phyloP scores from a whole-genome alignment of 2,329 filamentous ascomycete genomes.

The Whalleya microplaca region DNA sequence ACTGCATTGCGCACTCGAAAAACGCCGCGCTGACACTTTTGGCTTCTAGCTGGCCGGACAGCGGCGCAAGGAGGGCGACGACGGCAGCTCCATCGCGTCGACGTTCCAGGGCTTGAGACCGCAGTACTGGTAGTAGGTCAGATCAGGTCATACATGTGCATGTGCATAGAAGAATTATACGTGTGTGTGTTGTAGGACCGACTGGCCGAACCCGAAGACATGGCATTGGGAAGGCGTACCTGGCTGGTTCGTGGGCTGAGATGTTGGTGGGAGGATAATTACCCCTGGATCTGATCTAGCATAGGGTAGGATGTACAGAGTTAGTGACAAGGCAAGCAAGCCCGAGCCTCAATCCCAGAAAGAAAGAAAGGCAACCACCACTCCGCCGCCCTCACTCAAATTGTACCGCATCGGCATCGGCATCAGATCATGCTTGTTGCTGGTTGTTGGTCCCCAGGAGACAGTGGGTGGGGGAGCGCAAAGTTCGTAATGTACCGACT shows the following conservation, averaged over 20 bases:
- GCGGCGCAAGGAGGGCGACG: slow-evolving; percentile 68
- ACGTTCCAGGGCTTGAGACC: slow-evolving; percentile 64
- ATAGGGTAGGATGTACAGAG: not conserved
- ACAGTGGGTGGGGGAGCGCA: too few species aligned
- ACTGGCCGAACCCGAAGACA: slow-evolving; percentile 4
- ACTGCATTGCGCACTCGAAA: too few species aligned
- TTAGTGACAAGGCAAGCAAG: not conserved
- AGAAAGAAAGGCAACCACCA: slow-evolving; percentile 2
- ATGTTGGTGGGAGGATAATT: slow-evolving; percentile 5
- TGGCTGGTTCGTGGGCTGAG: slow-evolving; percentile 20
- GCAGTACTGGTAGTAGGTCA: slow-evolving; percentile 66
- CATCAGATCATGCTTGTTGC: slow-evolving; percentile 19
- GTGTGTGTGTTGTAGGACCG: too few species aligned
- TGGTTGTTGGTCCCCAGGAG: too few species aligned
- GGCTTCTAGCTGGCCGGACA: slow-evolving; percentile 64
- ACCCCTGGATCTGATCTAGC: slow-evolving; percentile 5
- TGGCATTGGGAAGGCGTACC: slow-evolving; percentile 19
- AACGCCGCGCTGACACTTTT: slow-evolving; percentile 23
- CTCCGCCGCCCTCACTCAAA: slow-evolving; percentile 1
- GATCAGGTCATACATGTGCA: slow-evolving; percentile 13
- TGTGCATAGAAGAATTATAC: slow-evolving; percentile 12
- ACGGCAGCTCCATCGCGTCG: slow-evolving; percentile 52
- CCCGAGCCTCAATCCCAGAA: not conserved
- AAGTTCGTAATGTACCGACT: too few species aligned
- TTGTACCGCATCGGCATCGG: slow-evolving; percentile 16